Evolutionary conservation across 805 yeast genomes (phyloP), one percentile per base, ranked within the genome.

Genomic region (Kregervanrija delftensis): DNA sequence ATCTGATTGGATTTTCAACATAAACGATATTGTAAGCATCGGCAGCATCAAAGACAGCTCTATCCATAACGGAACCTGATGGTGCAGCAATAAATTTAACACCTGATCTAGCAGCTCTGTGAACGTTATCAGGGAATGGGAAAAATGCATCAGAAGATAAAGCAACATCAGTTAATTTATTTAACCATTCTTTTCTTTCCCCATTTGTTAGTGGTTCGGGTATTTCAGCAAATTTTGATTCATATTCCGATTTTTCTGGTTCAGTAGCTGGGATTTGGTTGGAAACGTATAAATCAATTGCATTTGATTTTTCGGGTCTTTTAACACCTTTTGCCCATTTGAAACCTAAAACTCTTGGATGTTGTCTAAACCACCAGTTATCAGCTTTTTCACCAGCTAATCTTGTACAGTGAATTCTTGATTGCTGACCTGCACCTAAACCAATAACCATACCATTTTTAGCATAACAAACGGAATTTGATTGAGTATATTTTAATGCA

Each of bases 341-440:
- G 79, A 93, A 85, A 17, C 72, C 93, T 48, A 93, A 72, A 8
- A 93, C 98, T 64, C 74, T 80, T 56, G 98, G 98, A 70, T 93
- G 99, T 69, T 93, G 98, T 76, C 99, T 85, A 63, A 93, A 78
- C 99, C 99, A 93, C 98, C 98, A 93, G 79, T 90, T 90, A 68
- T 93, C 97, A 54, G 98, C 96, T 76, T 93, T 93, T 63, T 93
- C 99, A 66, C 99, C 99, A 42, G 99, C 99, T 57, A 93, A 79
- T 73, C 99, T 84, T 41, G 99, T 93, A 74, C 99, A 93, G 74
- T 93, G 99, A 62, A 93, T 93, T 73, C 99, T 83, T 45, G 97
- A 89, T 73, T 93, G 99, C 76, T 93, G 99, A 55, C 99, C 99
- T 49, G 99, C 99, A 62, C 99, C 99, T 58, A 93, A 78, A 54